Evolutionary conservation across 176 grass and related monocot genomes (phyloP).

Genomic region (Oryza coarctata): DNA sequence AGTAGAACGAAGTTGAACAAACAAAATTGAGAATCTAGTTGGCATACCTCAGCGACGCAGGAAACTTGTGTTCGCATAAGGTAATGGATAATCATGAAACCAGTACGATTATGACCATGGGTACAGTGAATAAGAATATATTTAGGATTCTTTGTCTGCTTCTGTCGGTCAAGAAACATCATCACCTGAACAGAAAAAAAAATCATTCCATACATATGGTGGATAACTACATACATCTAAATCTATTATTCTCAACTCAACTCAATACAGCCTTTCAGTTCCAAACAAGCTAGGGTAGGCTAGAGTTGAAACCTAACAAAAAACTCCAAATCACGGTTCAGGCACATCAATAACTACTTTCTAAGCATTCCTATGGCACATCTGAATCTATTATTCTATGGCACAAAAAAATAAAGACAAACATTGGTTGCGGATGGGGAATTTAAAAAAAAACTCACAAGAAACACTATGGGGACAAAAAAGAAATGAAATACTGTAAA

Average conservation of each 20-base stretch:
- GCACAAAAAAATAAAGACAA: background rate
- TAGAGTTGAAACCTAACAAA: too few relatives aligned
- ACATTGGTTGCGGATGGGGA: conserved; percentile 9
- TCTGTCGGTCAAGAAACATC: conserved; percentile 79
- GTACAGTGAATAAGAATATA: conserved; percentile 98
- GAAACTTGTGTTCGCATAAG: conserved; percentile 75
- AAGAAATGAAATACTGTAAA: conserved; percentile 7
- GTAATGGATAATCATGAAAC: conserved; percentile 99
- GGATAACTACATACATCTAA: background rate
- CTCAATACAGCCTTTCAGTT: too few relatives aligned
- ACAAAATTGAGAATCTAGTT: conserved; percentile 25
- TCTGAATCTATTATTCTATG: conserved; percentile 6
- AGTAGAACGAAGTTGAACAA: conserved; percentile 5
- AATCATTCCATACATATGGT: conserved; percentile 4
- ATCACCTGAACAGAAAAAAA: conserved; percentile 63
- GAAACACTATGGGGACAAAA: background rate
- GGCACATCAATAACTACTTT: too few relatives aligned
- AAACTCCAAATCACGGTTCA: too few relatives aligned
- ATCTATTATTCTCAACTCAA: conserved; percentile 26
- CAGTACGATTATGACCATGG: conserved; percentile 98
- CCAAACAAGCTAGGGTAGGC: too few relatives aligned
- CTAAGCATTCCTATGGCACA: too few relatives aligned
- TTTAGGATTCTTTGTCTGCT: conserved; percentile 65
- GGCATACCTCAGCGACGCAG: conserved; percentile 68
- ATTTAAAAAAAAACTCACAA: too few relatives aligned